These are phyloP conservation scores for Saccharum officinarum DNA, from an alignment of 176 grass and related monocot species.

Conservation along the genomic window DNA sequence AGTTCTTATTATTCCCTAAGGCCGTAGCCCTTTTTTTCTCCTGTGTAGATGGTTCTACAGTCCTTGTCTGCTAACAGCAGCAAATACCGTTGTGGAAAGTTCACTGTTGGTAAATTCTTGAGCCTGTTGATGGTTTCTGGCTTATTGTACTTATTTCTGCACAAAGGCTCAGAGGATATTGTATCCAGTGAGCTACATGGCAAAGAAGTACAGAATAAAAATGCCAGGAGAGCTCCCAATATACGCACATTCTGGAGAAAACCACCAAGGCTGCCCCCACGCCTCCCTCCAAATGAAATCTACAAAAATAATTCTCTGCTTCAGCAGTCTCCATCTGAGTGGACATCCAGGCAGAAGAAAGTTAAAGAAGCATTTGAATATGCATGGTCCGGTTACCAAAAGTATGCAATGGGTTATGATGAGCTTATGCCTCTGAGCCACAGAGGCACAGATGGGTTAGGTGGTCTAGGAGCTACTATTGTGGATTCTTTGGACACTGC, in stretches of 20 bases:
- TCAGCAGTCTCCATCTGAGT: conserved; percentile 45
- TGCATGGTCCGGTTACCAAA: conserved; percentile 92
- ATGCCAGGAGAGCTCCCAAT: conserved; percentile 44
- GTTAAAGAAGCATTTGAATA: conserved; percentile 92
- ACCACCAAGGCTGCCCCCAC: conserved; percentile 73
- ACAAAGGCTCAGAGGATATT: conserved; percentile 54
- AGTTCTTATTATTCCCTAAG: conserved; percentile 17
- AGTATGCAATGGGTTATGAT: conserved; percentile 88
- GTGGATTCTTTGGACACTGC: conserved; percentile 94
- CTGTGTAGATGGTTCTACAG: conserved; percentile 52
- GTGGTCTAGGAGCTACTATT: conserved; percentile 87
- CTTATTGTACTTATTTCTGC: conserved; percentile 60
- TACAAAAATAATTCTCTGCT: conserved; percentile 56
- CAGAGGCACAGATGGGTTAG: conserved; percentile 85
- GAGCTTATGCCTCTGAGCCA: conserved; percentile 90
- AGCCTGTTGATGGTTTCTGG: conserved; percentile 75
- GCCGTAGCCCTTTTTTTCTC: conserved; percentile 16
- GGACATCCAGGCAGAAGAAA: conserved; percentile 74
- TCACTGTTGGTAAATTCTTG: conserved; percentile 83
- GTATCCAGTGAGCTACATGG: conserved; percentile 47
- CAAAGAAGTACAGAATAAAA: conserved; percentile 32
- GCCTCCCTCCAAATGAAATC: conserved; percentile 77
- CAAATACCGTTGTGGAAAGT: conserved; percentile 63
- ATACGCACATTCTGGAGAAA: conserved; percentile 72
- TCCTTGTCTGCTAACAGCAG: conserved; percentile 43